Evolutionary conservation across 108 stramenopile species (phyloP).

Genomic region (Pseudonitzschia multistriata): DNA sequence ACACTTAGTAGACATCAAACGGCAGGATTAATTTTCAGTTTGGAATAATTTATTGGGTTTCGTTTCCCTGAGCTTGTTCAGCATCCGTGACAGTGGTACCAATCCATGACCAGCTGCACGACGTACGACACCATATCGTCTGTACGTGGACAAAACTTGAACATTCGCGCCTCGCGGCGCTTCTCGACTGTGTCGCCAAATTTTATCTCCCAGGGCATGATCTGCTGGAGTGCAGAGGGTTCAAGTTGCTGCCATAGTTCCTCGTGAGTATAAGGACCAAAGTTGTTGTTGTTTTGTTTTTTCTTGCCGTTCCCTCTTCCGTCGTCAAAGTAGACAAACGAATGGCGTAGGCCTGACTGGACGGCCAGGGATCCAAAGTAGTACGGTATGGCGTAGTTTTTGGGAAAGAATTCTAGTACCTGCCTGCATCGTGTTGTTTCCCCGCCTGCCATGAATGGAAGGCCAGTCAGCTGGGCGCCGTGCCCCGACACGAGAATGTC

Average conservation of each 20-base stretch:
- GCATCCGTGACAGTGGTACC: conserved; percentile 7
- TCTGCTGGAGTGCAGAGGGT: neutral
- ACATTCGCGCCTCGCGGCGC: neutral
- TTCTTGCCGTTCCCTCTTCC: neutral
- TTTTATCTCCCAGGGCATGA: neutral
- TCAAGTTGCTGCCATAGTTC: too few species aligned
- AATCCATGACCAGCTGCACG: neutral
- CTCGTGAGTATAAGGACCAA: too few species aligned
- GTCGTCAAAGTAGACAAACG: conserved; percentile 6
- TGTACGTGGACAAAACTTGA: neutral
- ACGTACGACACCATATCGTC: neutral
- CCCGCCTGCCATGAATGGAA: conserved; percentile 23
- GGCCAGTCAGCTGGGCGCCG: conserved; percentile 45
- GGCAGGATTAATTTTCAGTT: too few species aligned
- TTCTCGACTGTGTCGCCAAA: neutral
- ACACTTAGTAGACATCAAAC: too few species aligned
- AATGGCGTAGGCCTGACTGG: conserved; percentile 11
- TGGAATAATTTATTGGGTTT: too few species aligned
- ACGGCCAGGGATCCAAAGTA: conserved; percentile 15
- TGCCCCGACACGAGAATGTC: conserved; percentile 46
- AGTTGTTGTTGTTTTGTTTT: neutral
- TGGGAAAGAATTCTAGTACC: conserved; percentile 6
- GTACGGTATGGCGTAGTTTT: neutral
- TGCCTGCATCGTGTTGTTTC: neutral
- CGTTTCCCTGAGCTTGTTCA: too few species aligned